phyloP scores from a whole-genome alignment of 345 rosid species.

The Geranium brycei region DNA sequence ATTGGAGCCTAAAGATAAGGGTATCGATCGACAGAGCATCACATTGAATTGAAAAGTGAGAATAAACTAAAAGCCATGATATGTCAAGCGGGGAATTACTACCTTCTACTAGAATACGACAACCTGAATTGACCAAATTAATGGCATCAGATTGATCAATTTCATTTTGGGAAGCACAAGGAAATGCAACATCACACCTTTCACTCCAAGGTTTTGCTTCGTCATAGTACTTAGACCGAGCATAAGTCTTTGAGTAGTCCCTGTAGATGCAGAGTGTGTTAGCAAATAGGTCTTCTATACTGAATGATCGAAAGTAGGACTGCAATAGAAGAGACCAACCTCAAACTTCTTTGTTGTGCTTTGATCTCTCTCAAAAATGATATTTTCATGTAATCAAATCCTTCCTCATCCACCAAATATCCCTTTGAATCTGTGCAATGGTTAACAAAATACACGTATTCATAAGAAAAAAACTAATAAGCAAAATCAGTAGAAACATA shows the following conservation, averaged over 20 bases:
- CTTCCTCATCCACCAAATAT: slow-evolving; percentile 93
- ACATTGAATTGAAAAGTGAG: not conserved
- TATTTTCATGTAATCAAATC: slow-evolving; percentile 92
- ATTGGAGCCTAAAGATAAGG: slow-evolving; percentile 52
- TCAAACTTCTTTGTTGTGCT: slow-evolving; percentile 90
- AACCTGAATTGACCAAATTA: slow-evolving; percentile 79
- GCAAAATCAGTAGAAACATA: not conserved
- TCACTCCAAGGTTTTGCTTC: slow-evolving; percentile 96
- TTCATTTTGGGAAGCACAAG: slow-evolving; percentile 93
- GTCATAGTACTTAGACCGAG: slow-evolving; percentile 86
- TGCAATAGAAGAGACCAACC: slow-evolving; percentile 23
- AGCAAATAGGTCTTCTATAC: too few species aligned
- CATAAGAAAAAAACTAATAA: not conserved
- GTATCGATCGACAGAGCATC: slow-evolving; percentile 1
- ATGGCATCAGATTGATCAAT: slow-evolving; percentile 92
- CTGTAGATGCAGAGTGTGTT: slow-evolving; percentile 27
- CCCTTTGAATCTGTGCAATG: slow-evolving; percentile 72
- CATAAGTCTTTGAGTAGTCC: slow-evolving; percentile 95
- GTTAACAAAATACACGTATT: not conserved
- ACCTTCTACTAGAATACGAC: slow-evolving; percentile 92
- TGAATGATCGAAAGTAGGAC: too few species aligned
- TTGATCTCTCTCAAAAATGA: slow-evolving; percentile 88
- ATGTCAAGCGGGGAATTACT: slow-evolving; percentile 11
- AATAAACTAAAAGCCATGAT: slow-evolving; percentile 3
- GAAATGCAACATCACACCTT: slow-evolving; percentile 88